Evolutionary conservation across 2,329 filamentous ascomycete genomes (phyloP).

Genomic region (Cyphellophora attinorum): DNA sequence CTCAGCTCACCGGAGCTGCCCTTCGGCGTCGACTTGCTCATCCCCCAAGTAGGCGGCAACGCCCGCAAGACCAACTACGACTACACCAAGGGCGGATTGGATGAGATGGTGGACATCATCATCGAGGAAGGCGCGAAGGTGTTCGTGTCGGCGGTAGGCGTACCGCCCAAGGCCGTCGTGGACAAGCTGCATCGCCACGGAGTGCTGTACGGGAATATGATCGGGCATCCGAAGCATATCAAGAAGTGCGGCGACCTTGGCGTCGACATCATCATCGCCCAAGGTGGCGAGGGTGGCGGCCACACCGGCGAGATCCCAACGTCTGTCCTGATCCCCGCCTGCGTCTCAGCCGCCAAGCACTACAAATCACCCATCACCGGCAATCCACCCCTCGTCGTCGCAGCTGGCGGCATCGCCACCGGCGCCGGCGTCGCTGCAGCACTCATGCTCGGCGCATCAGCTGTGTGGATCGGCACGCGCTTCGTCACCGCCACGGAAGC

Average conservation of each 20-base stretch:
- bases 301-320: slow-evolving; percentile 73
- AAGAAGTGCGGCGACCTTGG: slow-evolving; percentile 68
- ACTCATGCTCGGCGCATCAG: slow-evolving; percentile 69
- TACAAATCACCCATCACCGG: slow-evolving; percentile 59
- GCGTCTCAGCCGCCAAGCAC: slow-evolving; percentile 62
- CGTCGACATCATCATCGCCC: slow-evolving; percentile 57
- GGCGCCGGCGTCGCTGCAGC: slow-evolving; percentile 63
- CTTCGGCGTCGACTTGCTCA: slow-evolving; percentile 73
- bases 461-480: slow-evolving; percentile 77
- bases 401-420: slow-evolving; percentile 69
- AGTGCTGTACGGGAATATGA: slow-evolving; percentile 82
- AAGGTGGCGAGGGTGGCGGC: slow-evolving; percentile 43
- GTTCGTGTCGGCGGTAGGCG: slow-evolving; percentile 72
- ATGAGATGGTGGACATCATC: slow-evolving; percentile 69
- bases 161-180: slow-evolving; percentile 60
- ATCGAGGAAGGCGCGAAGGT: slow-evolving; percentile 64
- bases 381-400: slow-evolving; percentile 60
- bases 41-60: slow-evolving; percentile 67
- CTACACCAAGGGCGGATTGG: slow-evolving; percentile 71
- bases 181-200: slow-evolving; percentile 60
- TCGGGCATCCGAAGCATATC: slow-evolving; percentile 74
- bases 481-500: slow-evolving; percentile 71
- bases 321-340: slow-evolving; percentile 65
- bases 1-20: slow-evolving; percentile 54
- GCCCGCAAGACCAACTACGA: slow-evolving; percentile 74